Evolutionary conservation across 1,284 basidiomycete genomes (phyloP), one percentile per base, ranked within the genome.

Genomic region (Melampsora larici-populina): DNA sequence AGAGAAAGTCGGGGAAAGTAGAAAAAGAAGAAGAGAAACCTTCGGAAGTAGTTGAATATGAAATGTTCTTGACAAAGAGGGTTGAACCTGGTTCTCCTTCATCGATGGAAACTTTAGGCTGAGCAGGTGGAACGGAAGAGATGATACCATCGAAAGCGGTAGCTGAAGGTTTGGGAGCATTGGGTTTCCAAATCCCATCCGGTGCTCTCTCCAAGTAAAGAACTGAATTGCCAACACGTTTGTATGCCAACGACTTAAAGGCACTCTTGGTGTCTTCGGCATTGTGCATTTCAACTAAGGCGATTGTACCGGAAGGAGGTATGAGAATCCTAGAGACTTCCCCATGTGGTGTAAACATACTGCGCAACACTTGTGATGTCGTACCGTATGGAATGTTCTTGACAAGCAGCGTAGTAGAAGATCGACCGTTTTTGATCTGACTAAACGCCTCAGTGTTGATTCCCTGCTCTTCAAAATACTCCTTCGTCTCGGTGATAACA

Each of bases 351-450:
- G 89, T 88, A 82, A 99, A 97, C 62, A 98, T 83, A 79, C 90
- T 90, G 46, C 88, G 88, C 24, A 98, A 88, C 79, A 91, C 89
- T 15, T 89, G 88, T 0, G 86, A 85, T 0, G 90, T 89, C 0
- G 94, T 97, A 18, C 93, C 93, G 82, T 92, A 97, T 0, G 96
- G 95, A 63, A 99, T 94, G 85, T 99, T 98, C 86, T 99, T 99
- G 79, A 98, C 92, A 11, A 99, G 87, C 77, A 98, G 90, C 64
- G 88, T 89, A 0, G 92, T 95, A 1, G 85, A 83, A 1, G 89
- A 87, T 0, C 86, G 85, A 49, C n/a, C 60, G 62, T 69, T 40
- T 11, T 40, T 69, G 8, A 66, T 9, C n/a, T 55, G 55, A 31
- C 46, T 70, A n/a, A 74, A 77, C 46, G 49, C 26, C 17, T 46